Evolutionary conservation across 73 alveolate genomes (phyloP).

Genomic region (Uronychia setigera): DNA sequence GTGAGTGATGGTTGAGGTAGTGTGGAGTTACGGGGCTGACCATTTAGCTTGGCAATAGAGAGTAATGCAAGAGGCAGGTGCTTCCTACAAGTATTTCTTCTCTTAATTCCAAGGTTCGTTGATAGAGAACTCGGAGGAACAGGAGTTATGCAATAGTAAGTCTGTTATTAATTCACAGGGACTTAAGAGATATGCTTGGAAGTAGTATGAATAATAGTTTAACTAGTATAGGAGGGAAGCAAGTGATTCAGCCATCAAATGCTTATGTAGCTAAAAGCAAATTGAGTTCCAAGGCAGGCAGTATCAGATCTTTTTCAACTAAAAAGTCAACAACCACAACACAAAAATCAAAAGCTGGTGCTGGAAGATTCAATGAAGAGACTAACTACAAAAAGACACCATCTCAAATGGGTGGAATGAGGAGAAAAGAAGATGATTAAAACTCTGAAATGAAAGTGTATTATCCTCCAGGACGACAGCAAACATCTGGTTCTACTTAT

Average conservation of each 20-base stretch:
- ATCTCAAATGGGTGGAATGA: background rate
- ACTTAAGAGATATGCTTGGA: background rate
- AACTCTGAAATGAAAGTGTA: background rate
- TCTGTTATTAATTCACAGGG: too few relatives aligned
- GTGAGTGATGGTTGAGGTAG: too few relatives aligned
- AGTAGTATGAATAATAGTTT: background rate
- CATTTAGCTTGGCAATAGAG: too few relatives aligned
- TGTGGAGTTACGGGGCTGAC: too few relatives aligned
- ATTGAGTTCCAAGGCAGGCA: conserved; percentile 7
- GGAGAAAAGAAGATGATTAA: background rate
- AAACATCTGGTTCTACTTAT: too few relatives aligned
- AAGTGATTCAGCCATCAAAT: background rate
- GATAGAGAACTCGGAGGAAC: too few relatives aligned
- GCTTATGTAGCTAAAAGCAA: conserved; percentile 29
- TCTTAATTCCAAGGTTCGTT: too few relatives aligned
- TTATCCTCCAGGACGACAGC: background rate
- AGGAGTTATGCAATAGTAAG: too few relatives aligned
- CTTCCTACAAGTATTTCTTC: too few relatives aligned
- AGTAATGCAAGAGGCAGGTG: too few relatives aligned
- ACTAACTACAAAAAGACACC: background rate
- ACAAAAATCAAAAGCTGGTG: too few relatives aligned
- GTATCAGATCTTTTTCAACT: background rate
- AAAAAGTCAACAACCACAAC: background rate
- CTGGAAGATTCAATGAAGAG: background rate
- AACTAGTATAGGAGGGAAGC: background rate